Base-by-base conservation (phyloP, 2,329 filamentous ascomycete genomes). In the Alternaria dauci region DNA sequence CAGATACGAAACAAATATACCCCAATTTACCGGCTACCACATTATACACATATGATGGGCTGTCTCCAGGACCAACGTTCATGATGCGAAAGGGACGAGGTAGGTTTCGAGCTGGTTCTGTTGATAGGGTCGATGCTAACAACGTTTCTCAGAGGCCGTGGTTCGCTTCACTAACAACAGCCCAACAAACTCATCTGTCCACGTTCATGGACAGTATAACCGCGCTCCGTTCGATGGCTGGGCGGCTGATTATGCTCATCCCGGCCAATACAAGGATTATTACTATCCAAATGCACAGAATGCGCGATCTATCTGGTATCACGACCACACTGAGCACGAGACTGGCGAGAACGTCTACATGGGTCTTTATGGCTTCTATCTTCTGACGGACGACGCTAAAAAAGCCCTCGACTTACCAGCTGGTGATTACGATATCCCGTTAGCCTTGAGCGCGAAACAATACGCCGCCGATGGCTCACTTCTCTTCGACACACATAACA, bases 251-350 rank as follows among this genome's bases (percentile, higher is more conserved):
- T 76, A 80, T n/a, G 83, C 83, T 1, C 48, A 74, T 1, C 80
- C 82, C 0, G 84, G 84, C 1, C 76, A 88, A 66, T 87, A 83
- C 74, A 88, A 88, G 71, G 87, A 88, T 62, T 88, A 88, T 71
- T 88, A 87, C 71, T 89, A 87, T 65, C 86, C 86, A 9, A 88
- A 88, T 69, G 76, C 72, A 14, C 82, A 87, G 68, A 80, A 78
- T 39, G 84, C 81, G 1, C 80, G 86, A 38, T 80, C 84, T 0
- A 78, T 87, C 30, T 88, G 86, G 86, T 88, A 88, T 64, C 85
- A 88, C 65, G 80, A 81, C 58, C 80, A 82, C 53, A 76, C 77
- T 1, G 75, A 79, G 54, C 73, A 69, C 34, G 63, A 75, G 55
- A 88, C 86, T 12, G 82, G 84, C 7, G 76, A 83, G 44, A 86